Percentiles rank a stretch among this genome's conserved stretches.
Conservation (phyloP, 106 monocot genomes). For the Posidonia australis region DNA sequence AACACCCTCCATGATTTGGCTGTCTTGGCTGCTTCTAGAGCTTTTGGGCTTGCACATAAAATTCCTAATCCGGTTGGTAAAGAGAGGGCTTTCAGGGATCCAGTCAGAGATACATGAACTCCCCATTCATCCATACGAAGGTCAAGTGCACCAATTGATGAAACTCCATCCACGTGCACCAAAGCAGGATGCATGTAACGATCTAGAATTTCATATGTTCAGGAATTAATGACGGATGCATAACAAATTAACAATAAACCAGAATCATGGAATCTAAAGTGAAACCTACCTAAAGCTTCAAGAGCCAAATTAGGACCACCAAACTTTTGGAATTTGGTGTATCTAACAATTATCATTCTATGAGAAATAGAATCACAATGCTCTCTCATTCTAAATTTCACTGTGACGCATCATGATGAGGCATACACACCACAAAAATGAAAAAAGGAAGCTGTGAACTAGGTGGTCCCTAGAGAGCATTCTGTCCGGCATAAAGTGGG, state of each 20-base stretch:
- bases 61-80: constrained; percentile 83
- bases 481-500: no score
- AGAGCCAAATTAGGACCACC: no score
- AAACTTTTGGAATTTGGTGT: no score
- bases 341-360: no score
- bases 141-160: constrained; percentile 81
- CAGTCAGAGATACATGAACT: constrained; percentile 76
- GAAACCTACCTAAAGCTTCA: no score
- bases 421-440: no score
- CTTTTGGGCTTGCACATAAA: constrained; percentile 86
- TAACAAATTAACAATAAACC: neutral
- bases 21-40: constrained; percentile 68
- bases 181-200: constrained; percentile 60
- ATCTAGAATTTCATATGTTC: constrained; percentile 29
- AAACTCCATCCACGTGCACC: constrained; percentile 80
- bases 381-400: no score
- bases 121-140: constrained; percentile 99
- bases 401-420: no score
- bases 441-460: no score
- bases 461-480: no score
- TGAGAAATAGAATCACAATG: no score
- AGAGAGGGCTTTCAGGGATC: constrained; percentile 88
- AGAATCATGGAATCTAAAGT: neutral
- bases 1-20: constrained; percentile 84
- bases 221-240: neutral